A percentile compares a stretch with the other conserved stretches of the same genome.
Conservation (phyloP, 225 moss, liverwort and hornwort species). For the Physcomitrium patens region DNA sequence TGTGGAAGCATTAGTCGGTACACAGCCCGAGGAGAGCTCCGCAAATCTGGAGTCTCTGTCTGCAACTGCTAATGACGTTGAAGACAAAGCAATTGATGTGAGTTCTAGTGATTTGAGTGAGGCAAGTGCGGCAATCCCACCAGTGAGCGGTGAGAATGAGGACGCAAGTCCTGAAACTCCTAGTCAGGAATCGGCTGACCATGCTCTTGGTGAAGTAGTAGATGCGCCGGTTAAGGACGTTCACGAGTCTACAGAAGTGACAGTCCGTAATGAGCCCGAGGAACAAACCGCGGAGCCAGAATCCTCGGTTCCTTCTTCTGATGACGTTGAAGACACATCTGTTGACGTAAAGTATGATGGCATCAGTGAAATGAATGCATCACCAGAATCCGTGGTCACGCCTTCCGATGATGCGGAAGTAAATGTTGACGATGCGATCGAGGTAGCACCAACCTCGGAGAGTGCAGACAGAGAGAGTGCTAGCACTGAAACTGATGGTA, state of each 20-base stretch:
- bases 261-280: not conserved
- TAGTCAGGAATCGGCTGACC: conserved; percentile 13
- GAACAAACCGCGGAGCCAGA: not conserved
- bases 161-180: not conserved
- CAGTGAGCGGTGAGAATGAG: conserved; percentile 7
- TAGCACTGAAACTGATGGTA: conserved; percentile 9
- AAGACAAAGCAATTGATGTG: not conserved
- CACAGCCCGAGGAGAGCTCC: no score
- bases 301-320: not conserved
- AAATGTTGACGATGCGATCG: conserved; percentile 14
- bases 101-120: conserved; percentile 5
- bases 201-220: not conserved
- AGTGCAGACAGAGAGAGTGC: conserved; percentile 11
- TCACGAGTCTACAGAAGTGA: not conserved
- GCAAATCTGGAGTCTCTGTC: no score
- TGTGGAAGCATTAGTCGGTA: no score
- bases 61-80: no score
- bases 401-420: not conserved
- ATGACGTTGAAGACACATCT: conserved; percentile 16
- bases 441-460: conserved; percentile 18
- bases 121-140: not conserved
- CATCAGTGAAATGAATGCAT: no score
- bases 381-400: no score
- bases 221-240: conserved; percentile 3
- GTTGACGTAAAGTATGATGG: not conserved